Percentiles rank a stretch among this genome's conserved stretches.
These are phyloP conservation scores for Cercospora brassicicola DNA, from an alignment of 2,329 filamentous ascomycete genomes.

Conservation along the genomic window DNA sequence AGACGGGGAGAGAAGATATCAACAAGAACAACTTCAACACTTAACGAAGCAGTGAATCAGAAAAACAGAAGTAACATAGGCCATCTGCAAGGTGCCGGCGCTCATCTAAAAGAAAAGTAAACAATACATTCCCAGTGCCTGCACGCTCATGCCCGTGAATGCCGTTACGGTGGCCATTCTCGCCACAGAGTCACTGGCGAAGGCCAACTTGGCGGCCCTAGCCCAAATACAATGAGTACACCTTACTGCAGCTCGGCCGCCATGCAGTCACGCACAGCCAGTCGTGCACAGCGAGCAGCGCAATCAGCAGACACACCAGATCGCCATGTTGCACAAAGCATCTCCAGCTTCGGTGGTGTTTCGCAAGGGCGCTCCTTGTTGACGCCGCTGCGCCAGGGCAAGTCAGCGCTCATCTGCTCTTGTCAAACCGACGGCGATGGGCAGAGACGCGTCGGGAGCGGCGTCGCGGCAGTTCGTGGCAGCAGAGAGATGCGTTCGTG, in stretches of 20 bases:
- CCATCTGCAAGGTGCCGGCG: constrained; percentile 17
- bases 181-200: constrained; percentile 14
- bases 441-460: constrained; percentile 11
- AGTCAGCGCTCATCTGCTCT: constrained; percentile 11
- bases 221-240: constrained; percentile 12
- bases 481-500: constrained; percentile 9
- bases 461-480: constrained; percentile 2
- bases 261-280: constrained; percentile 12
- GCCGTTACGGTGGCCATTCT: not conserved
- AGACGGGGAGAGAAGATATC: not conserved
- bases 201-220: constrained; percentile 19
- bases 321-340: constrained; percentile 11
- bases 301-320: constrained; percentile 18
- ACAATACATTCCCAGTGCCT: constrained; percentile 14
- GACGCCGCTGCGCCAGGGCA: constrained; percentile 16
- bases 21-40: constrained; percentile 2
- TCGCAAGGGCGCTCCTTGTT: constrained; percentile 19
- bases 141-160: constrained; percentile 14
- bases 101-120: constrained; percentile 21
- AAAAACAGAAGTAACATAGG: constrained; percentile 3
- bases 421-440: constrained; percentile 5
- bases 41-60: constrained; percentile 2
- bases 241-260: constrained; percentile 15
- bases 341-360: constrained; percentile 10
- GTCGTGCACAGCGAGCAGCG: constrained; percentile 6